Conservation (phyloP, 129 eudicot genomes). For the Ambrosia trifida region DNA sequence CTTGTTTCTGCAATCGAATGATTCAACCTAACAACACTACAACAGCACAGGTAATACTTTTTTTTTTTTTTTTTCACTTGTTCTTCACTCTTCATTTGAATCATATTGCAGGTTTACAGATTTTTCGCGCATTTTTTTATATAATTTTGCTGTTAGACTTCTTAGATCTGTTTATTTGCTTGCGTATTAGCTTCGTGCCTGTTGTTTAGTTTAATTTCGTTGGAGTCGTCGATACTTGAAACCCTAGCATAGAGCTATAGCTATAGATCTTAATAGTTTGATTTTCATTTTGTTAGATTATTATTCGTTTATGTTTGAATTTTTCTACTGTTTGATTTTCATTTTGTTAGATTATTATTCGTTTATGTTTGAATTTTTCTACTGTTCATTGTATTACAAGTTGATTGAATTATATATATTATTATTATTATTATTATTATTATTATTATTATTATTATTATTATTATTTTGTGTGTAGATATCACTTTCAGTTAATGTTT, state of each 20-base stretch:
- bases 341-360: neutral
- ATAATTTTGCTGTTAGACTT: conserved; percentile 12
- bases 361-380: neutral
- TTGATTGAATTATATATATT: neutral
- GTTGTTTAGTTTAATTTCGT: conserved; percentile 11
- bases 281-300: neutral
- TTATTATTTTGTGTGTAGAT: neutral
- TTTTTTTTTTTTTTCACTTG: neutral
- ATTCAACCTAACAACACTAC: conserved; percentile 17
- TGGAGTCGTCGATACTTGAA: conserved; percentile 13
- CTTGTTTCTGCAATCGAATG: conserved; percentile 20
- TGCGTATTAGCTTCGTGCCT: neutral
- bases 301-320: neutral
- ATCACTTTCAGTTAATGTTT: neutral
- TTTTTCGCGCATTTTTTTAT: conserved; percentile 4
- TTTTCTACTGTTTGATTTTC: neutral
- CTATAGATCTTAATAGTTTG: conserved; percentile 32
- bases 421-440: too few relatives aligned
- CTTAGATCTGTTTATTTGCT: conserved; percentile 27
- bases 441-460: too few relatives aligned
- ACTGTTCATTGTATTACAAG: neutral
- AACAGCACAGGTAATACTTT: conserved; percentile 4
- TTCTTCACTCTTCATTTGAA: neutral
- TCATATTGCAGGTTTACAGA: neutral
- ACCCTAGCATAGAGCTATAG: conserved; percentile 19